Conservation (phyloP, 2,329 filamentous ascomycete species). For the Drechslerella stenobrocha region DNA sequence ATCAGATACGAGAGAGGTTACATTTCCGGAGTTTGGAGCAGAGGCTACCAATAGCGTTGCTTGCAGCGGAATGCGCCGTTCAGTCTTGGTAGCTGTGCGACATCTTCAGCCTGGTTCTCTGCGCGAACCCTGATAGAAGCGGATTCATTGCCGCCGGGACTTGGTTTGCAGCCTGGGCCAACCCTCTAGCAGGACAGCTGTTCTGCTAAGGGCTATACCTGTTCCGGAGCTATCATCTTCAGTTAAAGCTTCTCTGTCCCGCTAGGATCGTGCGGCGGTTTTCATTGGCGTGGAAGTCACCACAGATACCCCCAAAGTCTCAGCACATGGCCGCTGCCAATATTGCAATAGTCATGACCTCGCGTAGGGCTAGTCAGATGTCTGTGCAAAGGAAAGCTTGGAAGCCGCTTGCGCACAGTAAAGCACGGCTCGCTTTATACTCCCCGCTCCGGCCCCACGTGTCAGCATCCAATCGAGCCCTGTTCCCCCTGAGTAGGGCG, state of each 20-base stretch:
- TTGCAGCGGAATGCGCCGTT: neutral
- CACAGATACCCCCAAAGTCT: slow-evolving; percentile 1
- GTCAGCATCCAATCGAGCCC: neutral
- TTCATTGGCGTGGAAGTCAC: neutral
- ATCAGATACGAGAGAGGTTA: slow-evolving; percentile 3
- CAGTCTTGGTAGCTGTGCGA: neutral
- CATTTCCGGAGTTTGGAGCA: neutral
- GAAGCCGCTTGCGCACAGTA: neutral
- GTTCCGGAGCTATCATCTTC: slow-evolving; percentile 12
- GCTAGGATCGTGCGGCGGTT: neutral
- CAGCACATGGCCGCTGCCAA: too few species aligned
- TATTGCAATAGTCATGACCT: neutral
- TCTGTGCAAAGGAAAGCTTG: neutral
- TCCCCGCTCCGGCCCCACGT: neutral
- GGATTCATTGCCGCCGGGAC: neutral
- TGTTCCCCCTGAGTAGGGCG: too few species aligned
- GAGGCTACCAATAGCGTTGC: neutral
- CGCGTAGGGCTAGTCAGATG: neutral
- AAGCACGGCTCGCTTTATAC: neutral
- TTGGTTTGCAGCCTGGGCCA: neutral
- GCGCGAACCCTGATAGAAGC: too few species aligned
- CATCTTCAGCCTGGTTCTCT: too few species aligned
- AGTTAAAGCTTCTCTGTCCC: slow-evolving; percentile 1
- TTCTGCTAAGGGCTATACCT: neutral
- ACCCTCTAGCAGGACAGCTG: neutral